Conservation (phyloP, 495 filamentous ascomycete species). For the Hypoxylon cercidicola region DNA sequence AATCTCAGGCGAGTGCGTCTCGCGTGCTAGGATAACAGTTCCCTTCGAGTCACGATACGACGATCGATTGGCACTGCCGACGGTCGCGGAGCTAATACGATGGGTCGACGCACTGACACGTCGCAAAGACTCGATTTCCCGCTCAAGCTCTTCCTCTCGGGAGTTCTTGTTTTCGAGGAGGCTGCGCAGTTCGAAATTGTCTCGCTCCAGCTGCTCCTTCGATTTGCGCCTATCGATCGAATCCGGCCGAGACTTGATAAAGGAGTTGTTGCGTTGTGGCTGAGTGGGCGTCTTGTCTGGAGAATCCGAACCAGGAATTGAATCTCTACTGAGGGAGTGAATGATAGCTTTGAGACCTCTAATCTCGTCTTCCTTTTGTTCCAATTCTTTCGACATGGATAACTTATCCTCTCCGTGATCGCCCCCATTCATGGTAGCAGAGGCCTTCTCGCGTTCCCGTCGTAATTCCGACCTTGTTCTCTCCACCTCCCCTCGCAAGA, state of each 20-base stretch:
- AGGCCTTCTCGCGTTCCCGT: conserved; percentile 88
- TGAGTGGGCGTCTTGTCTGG: conserved; percentile 55
- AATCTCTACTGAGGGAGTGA: conserved; percentile 86
- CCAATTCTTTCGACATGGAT: conserved; percentile 75
- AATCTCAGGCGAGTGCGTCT: conserved; percentile 49
- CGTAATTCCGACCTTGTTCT: conserved; percentile 89
- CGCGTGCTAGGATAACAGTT: conserved; percentile 63
- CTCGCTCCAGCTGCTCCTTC: conserved; percentile 75
- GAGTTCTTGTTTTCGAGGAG: conserved; percentile 74
- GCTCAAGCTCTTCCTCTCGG: conserved; percentile 91
- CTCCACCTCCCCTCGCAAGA: conserved; percentile 94
- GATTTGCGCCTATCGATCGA: conserved; percentile 65
- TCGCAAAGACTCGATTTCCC: conserved; percentile 78
- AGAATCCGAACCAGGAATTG: conserved; percentile 61
- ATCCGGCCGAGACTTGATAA: conserved; percentile 55
- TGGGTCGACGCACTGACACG: conserved; percentile 51
- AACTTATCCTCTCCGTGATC: conserved; percentile 58
- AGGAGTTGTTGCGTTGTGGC: conserved; percentile 50
- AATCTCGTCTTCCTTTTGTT: conserved; percentile 97
- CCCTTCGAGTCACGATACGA: conserved; percentile 68
- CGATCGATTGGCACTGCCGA: conserved; percentile 60
- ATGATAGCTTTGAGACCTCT: conserved; percentile 97
- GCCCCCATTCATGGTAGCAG: conserved; percentile 66
- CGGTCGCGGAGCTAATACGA: conserved; percentile 63
- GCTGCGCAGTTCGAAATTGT: conserved; percentile 77